Conservation (phyloP, 2,329 filamentous ascomycete species). For the Phyllosticta citrichinensis region DNA sequence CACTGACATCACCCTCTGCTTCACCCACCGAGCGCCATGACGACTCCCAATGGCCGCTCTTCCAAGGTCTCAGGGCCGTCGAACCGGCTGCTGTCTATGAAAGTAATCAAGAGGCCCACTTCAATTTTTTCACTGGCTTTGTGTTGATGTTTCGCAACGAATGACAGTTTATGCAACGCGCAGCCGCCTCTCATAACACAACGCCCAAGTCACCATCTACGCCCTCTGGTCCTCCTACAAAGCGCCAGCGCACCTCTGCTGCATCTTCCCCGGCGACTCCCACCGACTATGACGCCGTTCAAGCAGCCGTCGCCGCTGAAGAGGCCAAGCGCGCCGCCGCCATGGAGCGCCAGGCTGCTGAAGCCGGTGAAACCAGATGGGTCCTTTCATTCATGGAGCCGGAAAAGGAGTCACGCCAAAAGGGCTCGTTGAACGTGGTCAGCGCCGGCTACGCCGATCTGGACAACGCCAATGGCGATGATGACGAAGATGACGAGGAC, state of each 20-base stretch:
- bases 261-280: constrained; percentile 16
- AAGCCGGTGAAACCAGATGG: constrained; percentile 65
- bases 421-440: constrained; percentile 42
- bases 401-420: constrained; percentile 27
- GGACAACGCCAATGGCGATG: constrained; percentile 22
- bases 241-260: constrained; percentile 51
- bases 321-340: constrained; percentile 51
- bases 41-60: constrained; percentile 15
- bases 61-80: constrained; percentile 56
- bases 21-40: background rate
- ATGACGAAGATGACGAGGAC: constrained; percentile 24
- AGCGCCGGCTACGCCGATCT: constrained; percentile 49
- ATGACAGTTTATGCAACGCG: constrained; percentile 61
- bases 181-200: constrained; percentile 49
- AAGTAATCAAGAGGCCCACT: constrained; percentile 35
- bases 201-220: constrained; percentile 36
- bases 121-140: background rate
- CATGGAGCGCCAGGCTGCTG: constrained; percentile 51
- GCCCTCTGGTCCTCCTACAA: constrained; percentile 45
- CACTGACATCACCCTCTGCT: background rate
- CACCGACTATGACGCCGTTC: constrained; percentile 50
- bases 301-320: constrained; percentile 55
- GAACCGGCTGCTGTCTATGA: constrained; percentile 83
- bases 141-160: background rate
- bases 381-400: constrained; percentile 49